Evolutionary conservation across 1,284 basidiomycete genomes (phyloP).

Genomic region (Microbotryum saponariae): DNA sequence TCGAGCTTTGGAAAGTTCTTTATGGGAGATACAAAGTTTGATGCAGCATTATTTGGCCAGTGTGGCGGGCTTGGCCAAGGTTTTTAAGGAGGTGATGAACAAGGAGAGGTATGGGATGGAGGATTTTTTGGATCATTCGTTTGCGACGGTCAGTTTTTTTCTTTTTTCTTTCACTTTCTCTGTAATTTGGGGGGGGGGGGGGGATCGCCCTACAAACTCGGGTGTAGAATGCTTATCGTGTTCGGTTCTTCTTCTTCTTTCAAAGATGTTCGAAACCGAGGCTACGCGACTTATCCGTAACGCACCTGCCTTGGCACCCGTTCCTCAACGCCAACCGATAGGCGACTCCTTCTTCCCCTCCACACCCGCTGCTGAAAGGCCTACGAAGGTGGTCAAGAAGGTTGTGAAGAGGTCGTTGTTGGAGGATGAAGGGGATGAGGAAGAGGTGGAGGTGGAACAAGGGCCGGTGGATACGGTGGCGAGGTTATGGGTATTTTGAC

Average conservation of each 20-base stretch:
- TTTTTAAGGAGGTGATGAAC: constrained; percentile 87
- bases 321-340: constrained; percentile 28
- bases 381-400: constrained; percentile 5
- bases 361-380: not conserved
- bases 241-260: not conserved
- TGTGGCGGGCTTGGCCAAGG: constrained; percentile 72
- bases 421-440: constrained; percentile 1
- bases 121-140: constrained; percentile 95
- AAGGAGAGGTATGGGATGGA: constrained; percentile 84
- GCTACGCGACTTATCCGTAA: constrained; percentile 62
- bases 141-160: constrained; percentile 62
- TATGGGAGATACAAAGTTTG: constrained; percentile 85
- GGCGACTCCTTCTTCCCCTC: constrained; percentile 30
- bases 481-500: constrained; percentile 14
- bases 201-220: too few relatives aligned
- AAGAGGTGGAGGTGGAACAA: constrained; percentile 9
- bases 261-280: constrained; percentile 80
- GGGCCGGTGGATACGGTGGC: constrained; percentile 13
- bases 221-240: not conserved
- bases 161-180: too few relatives aligned
- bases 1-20: constrained; percentile 70
- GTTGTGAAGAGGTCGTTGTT: constrained; percentile 3
- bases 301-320: constrained; percentile 56
- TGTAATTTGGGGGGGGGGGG: too few relatives aligned
- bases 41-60: constrained; percentile 74